Evolutionary conservation across 441 rosid genomes (phyloP).

Genomic region (Rhodomyrtus psidioides): DNA sequence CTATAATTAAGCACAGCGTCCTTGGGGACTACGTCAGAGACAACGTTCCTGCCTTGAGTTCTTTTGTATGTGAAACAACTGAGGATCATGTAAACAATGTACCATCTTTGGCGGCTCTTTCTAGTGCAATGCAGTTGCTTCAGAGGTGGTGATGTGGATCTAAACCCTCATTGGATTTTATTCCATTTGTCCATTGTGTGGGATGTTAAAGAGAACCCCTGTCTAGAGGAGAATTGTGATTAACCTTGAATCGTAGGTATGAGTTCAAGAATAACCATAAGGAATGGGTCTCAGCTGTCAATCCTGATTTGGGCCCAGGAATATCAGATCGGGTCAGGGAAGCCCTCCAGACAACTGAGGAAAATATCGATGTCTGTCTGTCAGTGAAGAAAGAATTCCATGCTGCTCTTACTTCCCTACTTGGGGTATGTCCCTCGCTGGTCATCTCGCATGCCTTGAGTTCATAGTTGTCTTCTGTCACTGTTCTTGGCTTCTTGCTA

Average conservation of each 20-base stretch:
- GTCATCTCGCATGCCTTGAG: background rate
- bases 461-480: background rate
- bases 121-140: conserved; percentile 62
- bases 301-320: conserved; percentile 76
- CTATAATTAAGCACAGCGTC: conserved; percentile 31
- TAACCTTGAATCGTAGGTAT: conserved; percentile 30
- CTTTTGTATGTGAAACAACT: conserved; percentile 38
- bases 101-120: conserved; percentile 70
- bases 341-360: conserved; percentile 44
- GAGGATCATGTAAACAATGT: conserved; percentile 30
- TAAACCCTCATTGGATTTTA: background rate
- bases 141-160: conserved; percentile 39
- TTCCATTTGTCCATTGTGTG: background rate
- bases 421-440: conserved; percentile 42
- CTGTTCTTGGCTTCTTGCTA: background rate
- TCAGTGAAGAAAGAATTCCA: conserved; percentile 43
- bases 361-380: conserved; percentile 35
- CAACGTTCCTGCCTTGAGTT: conserved; percentile 58
- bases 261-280: conserved; percentile 87
- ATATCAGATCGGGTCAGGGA: conserved; percentile 57
- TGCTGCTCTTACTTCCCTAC: conserved; percentile 54
- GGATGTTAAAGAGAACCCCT: background rate
- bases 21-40: conserved; percentile 66
- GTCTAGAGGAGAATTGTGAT: background rate
- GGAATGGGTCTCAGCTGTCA: conserved; percentile 59